Evolutionary conservation across 768 basidiomycete genomes (phyloP), one percentile per base, ranked within the genome.

Genomic region (Mrakia frigida): DNA sequence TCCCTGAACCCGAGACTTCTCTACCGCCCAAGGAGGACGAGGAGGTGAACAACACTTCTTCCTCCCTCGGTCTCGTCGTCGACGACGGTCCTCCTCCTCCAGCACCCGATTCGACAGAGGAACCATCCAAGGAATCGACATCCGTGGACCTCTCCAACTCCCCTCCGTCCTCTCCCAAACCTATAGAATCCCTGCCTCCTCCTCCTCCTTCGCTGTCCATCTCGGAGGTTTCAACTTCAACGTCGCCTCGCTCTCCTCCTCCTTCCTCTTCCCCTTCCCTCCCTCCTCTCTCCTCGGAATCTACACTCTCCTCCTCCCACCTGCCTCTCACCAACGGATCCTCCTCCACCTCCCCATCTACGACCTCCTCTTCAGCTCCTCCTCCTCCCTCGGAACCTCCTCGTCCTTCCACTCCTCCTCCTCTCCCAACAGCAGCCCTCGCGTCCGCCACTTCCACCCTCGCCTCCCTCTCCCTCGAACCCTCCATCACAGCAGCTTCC

Each of bases 391-490:
- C 70, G 10, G 73, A 23, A 21, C 41, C 73, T 5, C 3, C 28
- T 10, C 39, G 33, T n/a, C 60, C n/a, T 21, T 35, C 53, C 21
- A 33, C 52, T 13, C 31, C 65, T 18, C n/a, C 52, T n/a, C 43
- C 74, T 6, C 50, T 35, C 31, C 65, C 74, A n/a, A 52, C 65
- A 25, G 67, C 74, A 14, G 67, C 67, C 11, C 65, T 68, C 25
- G 52, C 41, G 35, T 74, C 74, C 10, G 74, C 46, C 25, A 67
- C 67, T 33, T 74, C 74, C 16, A 69, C 67, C n/a, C 52, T 68
- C 16, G 52, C 46, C 50, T 68, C 74, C 18, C 65, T 68, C 35
- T 50, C 74, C 21, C 52, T 67, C 31, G 52, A 52, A 37, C 50
- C 56, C 52, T 68, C 52, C 28, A 56, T 39, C 41, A 6, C 52